Conservation (phyloP, 192 early-diverging fungal genomes). For the Backusella psychrophila region DNA sequence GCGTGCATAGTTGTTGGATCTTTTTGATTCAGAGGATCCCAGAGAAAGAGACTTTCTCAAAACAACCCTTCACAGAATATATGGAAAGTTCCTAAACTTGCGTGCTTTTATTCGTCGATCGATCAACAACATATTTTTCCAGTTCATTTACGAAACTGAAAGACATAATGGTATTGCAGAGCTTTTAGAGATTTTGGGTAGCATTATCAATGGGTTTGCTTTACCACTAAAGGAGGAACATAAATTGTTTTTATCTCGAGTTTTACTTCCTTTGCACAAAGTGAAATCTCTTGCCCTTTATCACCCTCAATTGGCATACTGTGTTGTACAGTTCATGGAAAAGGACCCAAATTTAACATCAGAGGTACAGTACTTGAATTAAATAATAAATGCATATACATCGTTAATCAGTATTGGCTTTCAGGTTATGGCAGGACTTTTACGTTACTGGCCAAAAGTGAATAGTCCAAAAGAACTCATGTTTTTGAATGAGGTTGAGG, state of each 20-base stretch:
- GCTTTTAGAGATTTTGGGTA: slow-evolving; percentile 87
- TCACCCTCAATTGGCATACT: slow-evolving; percentile 89
- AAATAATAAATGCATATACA: not conserved
- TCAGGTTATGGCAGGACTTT: slow-evolving; percentile 63
- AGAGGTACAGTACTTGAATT: slow-evolving; percentile 10
- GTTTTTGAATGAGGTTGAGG: slow-evolving; percentile 91
- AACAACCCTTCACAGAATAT: slow-evolving; percentile 89
- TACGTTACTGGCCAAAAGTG: slow-evolving; percentile 92
- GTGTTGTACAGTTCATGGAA: slow-evolving; percentile 90
- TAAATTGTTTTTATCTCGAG: slow-evolving; percentile 82
- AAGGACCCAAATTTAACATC: slow-evolving; percentile 84
- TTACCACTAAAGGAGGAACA: slow-evolving; percentile 93
- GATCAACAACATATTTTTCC: slow-evolving; percentile 92
- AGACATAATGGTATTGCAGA: slow-evolving; percentile 92
- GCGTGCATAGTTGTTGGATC: slow-evolving; percentile 66
- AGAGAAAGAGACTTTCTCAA: slow-evolving; percentile 91
- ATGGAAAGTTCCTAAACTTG: slow-evolving; percentile 90
- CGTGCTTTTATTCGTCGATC: slow-evolving; percentile 87
- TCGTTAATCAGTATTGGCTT: no score
- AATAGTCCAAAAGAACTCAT: slow-evolving; percentile 95
- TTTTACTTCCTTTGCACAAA: slow-evolving; percentile 87
- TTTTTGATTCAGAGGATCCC: slow-evolving; percentile 92
- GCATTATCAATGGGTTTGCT: slow-evolving; percentile 95
- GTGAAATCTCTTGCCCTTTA: slow-evolving; percentile 84
- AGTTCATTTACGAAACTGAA: slow-evolving; percentile 89